These are phyloP conservation scores for Sarcocystis neurona DNA, from an alignment of 169 alveolate species.

Conservation along the genomic window DNA sequence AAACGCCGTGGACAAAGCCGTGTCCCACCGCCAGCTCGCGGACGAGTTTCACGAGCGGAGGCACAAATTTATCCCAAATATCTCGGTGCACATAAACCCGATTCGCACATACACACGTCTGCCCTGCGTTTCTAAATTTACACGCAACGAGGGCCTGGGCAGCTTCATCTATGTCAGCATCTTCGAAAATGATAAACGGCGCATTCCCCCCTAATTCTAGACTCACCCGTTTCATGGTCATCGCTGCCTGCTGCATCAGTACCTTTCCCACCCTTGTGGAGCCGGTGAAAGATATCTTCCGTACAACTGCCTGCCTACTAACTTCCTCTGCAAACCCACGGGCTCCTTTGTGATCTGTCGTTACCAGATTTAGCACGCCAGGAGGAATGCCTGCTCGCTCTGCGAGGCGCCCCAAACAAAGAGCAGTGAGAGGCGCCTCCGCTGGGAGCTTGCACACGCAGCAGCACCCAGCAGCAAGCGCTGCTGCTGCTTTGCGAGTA, in stretches of 20 bases:
- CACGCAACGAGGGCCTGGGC: conserved; percentile 61
- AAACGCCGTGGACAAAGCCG: conserved; percentile 47
- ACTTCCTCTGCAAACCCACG: conserved; percentile 24
- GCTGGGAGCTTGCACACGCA: conserved; percentile 47
- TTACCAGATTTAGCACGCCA: conserved; percentile 46
- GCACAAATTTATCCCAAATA: conserved; percentile 35
- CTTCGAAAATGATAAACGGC: conserved; percentile 67
- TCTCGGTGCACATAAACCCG: conserved; percentile 65
- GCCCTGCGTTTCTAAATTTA: conserved; percentile 65
- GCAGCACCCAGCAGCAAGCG: conserved; percentile 60
- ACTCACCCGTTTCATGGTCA: conserved; percentile 48
- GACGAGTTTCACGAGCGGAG: conserved; percentile 12
- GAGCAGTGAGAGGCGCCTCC: conserved; percentile 49
- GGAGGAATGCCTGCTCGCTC: conserved; percentile 60
- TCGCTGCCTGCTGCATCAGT: conserved; percentile 60
- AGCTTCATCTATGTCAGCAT: conserved; percentile 64
- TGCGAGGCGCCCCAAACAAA: conserved; percentile 59
- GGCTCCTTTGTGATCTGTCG: conserved; percentile 13
- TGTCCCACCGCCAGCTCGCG: conserved; percentile 45
- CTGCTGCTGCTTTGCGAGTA: conserved; percentile 64
- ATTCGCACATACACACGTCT: conserved; percentile 67
- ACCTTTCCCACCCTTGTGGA: conserved; percentile 63
- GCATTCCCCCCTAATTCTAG: conserved; percentile 69
- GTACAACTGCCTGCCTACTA: conserved; percentile 6
- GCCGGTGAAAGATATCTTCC: conserved; percentile 64